Conservation (phyloP, 1,284 basidiomycete species). For the Ceratobasidium sp. region DNA sequence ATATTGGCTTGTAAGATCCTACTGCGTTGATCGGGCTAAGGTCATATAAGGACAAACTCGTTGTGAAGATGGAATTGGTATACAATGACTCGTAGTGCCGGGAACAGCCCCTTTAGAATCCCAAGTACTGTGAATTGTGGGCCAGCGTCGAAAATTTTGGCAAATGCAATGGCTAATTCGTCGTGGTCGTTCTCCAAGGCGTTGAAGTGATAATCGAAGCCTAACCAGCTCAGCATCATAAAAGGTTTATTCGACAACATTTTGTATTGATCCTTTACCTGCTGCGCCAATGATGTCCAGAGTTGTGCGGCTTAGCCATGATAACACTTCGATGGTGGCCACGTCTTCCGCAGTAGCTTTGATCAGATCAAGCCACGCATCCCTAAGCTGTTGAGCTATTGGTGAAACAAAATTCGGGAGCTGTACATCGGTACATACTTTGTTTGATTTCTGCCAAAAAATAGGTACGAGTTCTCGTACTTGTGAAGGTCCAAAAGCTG, state of each 20-base stretch:
- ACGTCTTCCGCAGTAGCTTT: not conserved
- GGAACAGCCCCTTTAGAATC: not conserved
- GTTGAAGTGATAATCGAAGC: conserved; percentile 43
- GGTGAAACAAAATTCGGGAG: not conserved
- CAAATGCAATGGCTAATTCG: conserved; percentile 47
- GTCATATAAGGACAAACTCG: no score
- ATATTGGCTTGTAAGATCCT: not conserved
- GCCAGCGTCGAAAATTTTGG: conserved; percentile 43
- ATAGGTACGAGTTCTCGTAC: conserved; percentile 37
- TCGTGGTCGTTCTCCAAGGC: conserved; percentile 44
- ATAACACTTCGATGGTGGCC: conserved; percentile 49
- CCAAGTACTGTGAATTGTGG: not conserved
- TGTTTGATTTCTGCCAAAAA: conserved; percentile 38
- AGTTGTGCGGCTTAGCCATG: conserved; percentile 51
- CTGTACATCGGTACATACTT: conserved; percentile 2
- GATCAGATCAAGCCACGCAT: conserved; percentile 38
- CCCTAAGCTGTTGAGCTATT: conserved; percentile 34
- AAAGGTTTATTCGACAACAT: not conserved
- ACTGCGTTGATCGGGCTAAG: conserved; percentile 44
- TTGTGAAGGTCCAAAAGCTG: conserved; percentile 38
- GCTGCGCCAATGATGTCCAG: conserved; percentile 55
- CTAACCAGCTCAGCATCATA: not conserved
- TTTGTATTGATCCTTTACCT: conserved; percentile 42
- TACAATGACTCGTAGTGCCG: not conserved
- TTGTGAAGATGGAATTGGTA: not conserved